phyloP scores from a whole-genome alignment of 768 basidiomycete genomes.

The Russula compacta region DNA sequence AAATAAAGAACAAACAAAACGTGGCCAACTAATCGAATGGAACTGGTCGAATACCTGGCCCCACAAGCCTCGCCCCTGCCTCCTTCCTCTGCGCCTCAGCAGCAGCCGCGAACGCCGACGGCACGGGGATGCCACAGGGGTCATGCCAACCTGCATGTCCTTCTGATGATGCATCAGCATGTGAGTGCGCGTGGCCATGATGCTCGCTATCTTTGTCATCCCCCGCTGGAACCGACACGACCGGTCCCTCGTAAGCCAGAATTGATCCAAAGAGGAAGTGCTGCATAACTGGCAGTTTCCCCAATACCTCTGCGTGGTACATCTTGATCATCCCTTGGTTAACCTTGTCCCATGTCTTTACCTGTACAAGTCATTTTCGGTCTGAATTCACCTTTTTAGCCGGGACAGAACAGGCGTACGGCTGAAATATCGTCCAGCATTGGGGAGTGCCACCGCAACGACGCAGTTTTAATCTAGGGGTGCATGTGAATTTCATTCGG shows the following conservation, averaged over 20 bases:
- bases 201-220: constrained; percentile 32
- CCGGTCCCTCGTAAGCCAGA: constrained; percentile 56
- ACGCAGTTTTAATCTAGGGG: constrained; percentile 83
- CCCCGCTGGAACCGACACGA: constrained; percentile 28
- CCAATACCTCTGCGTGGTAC: constrained; percentile 92
- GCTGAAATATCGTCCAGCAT: constrained; percentile 98
- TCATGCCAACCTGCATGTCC: constrained; percentile 74
- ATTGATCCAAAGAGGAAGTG: constrained; percentile 92
- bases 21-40: constrained; percentile 50
- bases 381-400: too few relatives aligned
- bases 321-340: constrained; percentile 97
- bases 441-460: constrained; percentile 94
- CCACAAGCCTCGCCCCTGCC: constrained; percentile 35
- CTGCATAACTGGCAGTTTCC: constrained; percentile 91
- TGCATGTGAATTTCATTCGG: not conserved
- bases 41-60: constrained; percentile 63
- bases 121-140: constrained; percentile 86
- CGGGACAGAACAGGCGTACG: constrained; percentile 27
- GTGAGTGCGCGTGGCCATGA: constrained; percentile 42
- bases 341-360: constrained; percentile 94
- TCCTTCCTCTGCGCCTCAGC: constrained; percentile 33
- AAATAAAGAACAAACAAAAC: not conserved
- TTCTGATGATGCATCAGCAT: constrained; percentile 32
- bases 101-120: constrained; percentile 73
- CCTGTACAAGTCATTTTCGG: constrained; percentile 27